Evolutionary conservation across 768 basidiomycete species (phyloP), one percentile per base, ranked within the genome.

Genomic region (Pleurotus citrinopileatus): DNA sequence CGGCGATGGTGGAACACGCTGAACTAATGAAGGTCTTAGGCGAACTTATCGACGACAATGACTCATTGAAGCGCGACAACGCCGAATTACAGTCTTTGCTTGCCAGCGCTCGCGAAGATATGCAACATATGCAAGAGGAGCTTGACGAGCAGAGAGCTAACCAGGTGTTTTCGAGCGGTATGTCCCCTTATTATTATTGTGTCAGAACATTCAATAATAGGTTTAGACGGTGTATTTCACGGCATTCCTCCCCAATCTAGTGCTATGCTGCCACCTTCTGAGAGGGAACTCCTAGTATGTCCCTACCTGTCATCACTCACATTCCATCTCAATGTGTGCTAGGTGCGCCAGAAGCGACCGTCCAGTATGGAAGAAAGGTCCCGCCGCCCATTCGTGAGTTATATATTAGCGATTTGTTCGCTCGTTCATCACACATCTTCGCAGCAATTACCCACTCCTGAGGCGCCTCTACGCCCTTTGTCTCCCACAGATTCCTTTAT

Each of bases 1-100:
- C 76, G 28, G 71, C 74, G 12, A 65, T 71, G 57, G 63, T 67
- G 22, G 82, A 83, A 44, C 76, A 85, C 51, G 67, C 78, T 13
- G 87, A 89, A 61, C 70, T 91, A 15, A 83, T 77, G 28, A 72
- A 76, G 52, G 83, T 94, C 10, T 71, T 97, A 12, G 91, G 93
- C 65, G 83, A 86, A n/a, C 75, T 96, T 26, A 92, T 94, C 6
- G 82, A 84, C 28, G 90, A 91, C 61, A 96, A 94, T 61, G 90
- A 94, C 59, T 76, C 77, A 22, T 70, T 95, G 50, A 91, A 90
- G 67, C 83, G 82, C 17, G 91, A 93, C 61, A 92, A 90, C 55
- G 77, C 80, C 5, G 91, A 96, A 63, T 69, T 96, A 44, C 87
- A 89, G 55, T 79, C 78, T 43, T 68, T 94, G 7, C 73, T 98